These are phyloP conservation scores for Magnolia officinalis DNA, from an alignment of 164 flowering plant species.

Conservation along the genomic window DNA sequence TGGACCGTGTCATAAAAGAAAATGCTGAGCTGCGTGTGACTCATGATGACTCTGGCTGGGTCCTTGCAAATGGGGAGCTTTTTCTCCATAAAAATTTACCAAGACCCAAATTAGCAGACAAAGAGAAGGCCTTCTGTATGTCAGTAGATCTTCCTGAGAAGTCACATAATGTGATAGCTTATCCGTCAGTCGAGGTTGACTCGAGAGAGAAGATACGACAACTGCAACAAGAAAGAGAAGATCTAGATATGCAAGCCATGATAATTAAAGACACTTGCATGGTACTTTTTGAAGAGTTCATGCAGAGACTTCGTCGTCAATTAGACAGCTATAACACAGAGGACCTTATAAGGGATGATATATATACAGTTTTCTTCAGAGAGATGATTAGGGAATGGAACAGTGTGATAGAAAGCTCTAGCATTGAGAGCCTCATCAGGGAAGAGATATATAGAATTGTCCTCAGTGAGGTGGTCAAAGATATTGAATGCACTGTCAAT, in stretches of 20 bases:
- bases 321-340: conserved; percentile 15
- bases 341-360: conserved; percentile 26
- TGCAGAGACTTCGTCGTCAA: conserved; percentile 20
- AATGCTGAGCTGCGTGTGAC: conserved; percentile 14
- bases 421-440: conserved; percentile 18
- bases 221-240: conserved; percentile 37
- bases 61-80: background rate
- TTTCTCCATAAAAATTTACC: background rate
- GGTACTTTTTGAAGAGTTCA: conserved; percentile 22
- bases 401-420: conserved; percentile 12
- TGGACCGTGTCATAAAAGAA: conserved; percentile 36
- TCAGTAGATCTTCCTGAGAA: background rate
- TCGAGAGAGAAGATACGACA: conserved; percentile 17
- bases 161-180: background rate
- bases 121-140: background rate
- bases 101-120: background rate
- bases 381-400: conserved; percentile 29
- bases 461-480: conserved; percentile 19
- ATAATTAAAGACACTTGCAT: conserved; percentile 31
- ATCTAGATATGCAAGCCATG: conserved; percentile 22
- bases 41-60: conserved; percentile 1
- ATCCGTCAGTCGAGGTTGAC: background rate
- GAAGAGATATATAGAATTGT: conserved; percentile 27
- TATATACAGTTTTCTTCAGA: conserved; percentile 13
- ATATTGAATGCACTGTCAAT: background rate